Evolutionary conservation across 768 basidiomycete species (phyloP).

Genomic region (Leccinellum rugosiceps): DNA sequence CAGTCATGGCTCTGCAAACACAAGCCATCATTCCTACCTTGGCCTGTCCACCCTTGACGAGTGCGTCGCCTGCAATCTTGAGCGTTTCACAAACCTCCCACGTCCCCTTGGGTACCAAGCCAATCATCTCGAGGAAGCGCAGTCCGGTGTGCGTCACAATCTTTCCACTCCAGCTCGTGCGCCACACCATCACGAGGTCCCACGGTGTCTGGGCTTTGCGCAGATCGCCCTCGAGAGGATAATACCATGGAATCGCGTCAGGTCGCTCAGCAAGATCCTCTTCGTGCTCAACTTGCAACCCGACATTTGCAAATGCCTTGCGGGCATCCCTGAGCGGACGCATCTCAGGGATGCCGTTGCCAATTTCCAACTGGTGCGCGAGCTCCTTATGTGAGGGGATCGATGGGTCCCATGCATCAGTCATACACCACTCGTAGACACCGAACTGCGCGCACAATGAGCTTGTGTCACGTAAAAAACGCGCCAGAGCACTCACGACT

Average conservation of each 20-base stretch:
- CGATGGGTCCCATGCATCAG: slow-evolving; percentile 86
- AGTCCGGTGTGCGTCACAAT: slow-evolving; percentile 80
- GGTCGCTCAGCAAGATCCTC: slow-evolving; percentile 90
- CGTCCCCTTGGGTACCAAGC: slow-evolving; percentile 90
- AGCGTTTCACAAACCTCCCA: slow-evolving; percentile 85
- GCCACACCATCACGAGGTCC: slow-evolving; percentile 87
- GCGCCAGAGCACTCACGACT: slow-evolving; percentile 54
- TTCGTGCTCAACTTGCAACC: slow-evolving; percentile 84
- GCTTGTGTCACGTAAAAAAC: not conserved
- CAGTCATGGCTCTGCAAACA: not conserved
- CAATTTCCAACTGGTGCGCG: slow-evolving; percentile 88
- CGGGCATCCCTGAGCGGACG: slow-evolving; percentile 68
- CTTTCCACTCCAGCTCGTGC: slow-evolving; percentile 86
- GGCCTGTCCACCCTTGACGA: slow-evolving; percentile 81
- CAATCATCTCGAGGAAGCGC: slow-evolving; percentile 70
- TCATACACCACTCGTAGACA: slow-evolving; percentile 99
- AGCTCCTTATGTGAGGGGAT: slow-evolving; percentile 85
- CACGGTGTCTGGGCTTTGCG: slow-evolving; percentile 89
- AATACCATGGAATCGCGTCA: slow-evolving; percentile 87
- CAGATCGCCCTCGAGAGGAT: slow-evolving; percentile 93
- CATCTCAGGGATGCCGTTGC: slow-evolving; percentile 98
- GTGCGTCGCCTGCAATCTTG: slow-evolving; percentile 72
- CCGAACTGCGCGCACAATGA: slow-evolving; percentile 61
- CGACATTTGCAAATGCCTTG: slow-evolving; percentile 76
- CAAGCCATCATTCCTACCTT: slow-evolving; percentile 52